Conservation (phyloP, 495 filamentous ascomycete genomes). For the Xylaria telfairii region DNA sequence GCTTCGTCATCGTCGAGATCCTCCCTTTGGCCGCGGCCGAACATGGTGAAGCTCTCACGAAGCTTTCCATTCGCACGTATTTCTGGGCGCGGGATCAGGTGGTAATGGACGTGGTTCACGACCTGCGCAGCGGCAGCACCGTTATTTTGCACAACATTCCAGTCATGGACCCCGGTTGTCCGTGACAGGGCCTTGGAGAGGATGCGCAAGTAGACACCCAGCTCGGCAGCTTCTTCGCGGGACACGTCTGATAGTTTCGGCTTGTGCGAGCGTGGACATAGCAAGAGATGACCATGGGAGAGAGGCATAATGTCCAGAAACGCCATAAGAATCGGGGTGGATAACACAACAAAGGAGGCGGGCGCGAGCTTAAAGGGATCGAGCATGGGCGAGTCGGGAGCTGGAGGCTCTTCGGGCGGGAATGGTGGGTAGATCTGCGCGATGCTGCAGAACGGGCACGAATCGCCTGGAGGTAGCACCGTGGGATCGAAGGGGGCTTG, state of each 20-base stretch:
- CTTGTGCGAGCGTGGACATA: slow-evolving; percentile 73
- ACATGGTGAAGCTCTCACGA: slow-evolving; percentile 74
- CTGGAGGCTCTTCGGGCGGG: slow-evolving; percentile 45
- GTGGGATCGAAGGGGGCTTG: slow-evolving; percentile 36
- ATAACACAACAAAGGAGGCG: slow-evolving; percentile 72
- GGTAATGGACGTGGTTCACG: slow-evolving; percentile 90
- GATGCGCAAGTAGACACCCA: slow-evolving; percentile 75
- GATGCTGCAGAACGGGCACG: slow-evolving; percentile 74
- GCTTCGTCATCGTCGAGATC: slow-evolving; percentile 90
- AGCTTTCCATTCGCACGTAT: slow-evolving; percentile 48
- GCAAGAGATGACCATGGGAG: slow-evolving; percentile 75
- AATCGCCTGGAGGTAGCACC: slow-evolving; percentile 26
- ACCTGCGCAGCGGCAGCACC: slow-evolving; percentile 87
- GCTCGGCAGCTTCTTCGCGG: slow-evolving; percentile 60
- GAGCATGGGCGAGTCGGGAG: slow-evolving; percentile 38
- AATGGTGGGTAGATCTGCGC: slow-evolving; percentile 52
- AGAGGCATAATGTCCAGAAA: slow-evolving; percentile 93
- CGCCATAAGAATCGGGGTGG: slow-evolving; percentile 73
- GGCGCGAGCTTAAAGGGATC: slow-evolving; percentile 48
- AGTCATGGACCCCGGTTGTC: slow-evolving; percentile 70
- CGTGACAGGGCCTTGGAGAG: slow-evolving; percentile 72
- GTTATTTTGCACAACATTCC: slow-evolving; percentile 97
- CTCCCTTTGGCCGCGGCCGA: slow-evolving; percentile 79
- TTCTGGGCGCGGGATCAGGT: slow-evolving; percentile 80
- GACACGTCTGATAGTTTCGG: slow-evolving; percentile 72